Evolutionary conservation across 140 eudicot species (phyloP).

Genomic region (Oenanthe javanica): DNA sequence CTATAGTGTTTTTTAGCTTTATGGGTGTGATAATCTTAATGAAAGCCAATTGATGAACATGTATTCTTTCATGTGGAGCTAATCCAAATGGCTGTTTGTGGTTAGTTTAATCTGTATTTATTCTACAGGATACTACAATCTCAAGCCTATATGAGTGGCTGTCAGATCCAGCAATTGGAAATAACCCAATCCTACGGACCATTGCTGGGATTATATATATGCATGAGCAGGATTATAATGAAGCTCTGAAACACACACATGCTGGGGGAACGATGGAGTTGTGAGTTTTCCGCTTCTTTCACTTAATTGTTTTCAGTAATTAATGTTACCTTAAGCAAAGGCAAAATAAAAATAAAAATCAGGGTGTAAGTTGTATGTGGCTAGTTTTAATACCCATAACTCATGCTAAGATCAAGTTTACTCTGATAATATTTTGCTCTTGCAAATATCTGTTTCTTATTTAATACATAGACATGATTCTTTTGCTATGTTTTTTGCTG

Average conservation of each 20-base stretch:
- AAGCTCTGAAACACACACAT: constrained; percentile 83
- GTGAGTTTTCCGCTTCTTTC: constrained; percentile 44
- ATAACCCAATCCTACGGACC: constrained; percentile 69
- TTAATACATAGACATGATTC: not conserved
- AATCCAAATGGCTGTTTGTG: not conserved
- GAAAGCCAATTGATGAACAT: not conserved
- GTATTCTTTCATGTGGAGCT: not conserved
- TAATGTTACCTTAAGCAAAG: not conserved
- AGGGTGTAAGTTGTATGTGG: not conserved
- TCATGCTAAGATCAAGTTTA: not conserved
- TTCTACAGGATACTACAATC: constrained; percentile 50
- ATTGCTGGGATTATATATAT: constrained; percentile 82
- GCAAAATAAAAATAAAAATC: not conserved
- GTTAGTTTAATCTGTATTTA: not conserved
- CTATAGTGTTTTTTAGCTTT: not conserved
- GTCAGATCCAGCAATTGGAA: constrained; percentile 78
- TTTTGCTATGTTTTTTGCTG: not conserved
- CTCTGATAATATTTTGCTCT: too few relatives aligned
- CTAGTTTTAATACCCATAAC: not conserved
- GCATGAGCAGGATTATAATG: constrained; percentile 85
- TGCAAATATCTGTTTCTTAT: not conserved
- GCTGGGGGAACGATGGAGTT: constrained; percentile 88
- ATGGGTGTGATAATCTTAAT: not conserved
- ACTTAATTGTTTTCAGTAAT: not conserved
- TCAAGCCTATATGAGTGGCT: constrained; percentile 76